Conservation (phyloP, 768 basidiomycete species). For the Termitomyces sp. region DNA sequence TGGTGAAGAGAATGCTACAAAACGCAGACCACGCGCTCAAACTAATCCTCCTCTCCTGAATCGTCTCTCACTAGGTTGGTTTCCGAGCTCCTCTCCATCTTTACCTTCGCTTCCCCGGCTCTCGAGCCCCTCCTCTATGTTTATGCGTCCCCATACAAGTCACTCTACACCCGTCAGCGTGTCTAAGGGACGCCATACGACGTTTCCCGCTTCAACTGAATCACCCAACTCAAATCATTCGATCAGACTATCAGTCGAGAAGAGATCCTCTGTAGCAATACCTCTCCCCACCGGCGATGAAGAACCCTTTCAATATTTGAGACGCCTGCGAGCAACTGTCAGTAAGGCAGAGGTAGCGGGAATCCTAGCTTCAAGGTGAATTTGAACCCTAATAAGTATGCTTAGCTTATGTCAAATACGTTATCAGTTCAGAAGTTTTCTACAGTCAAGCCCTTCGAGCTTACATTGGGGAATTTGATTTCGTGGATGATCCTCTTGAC, state of each 20-base stretch:
- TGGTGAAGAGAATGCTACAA: conserved; percentile 13
- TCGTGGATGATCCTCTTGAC: conserved; percentile 78
- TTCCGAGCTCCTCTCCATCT: conserved; percentile 40
- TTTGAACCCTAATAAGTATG: neutral
- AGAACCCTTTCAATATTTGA: conserved; percentile 73
- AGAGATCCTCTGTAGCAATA: conserved; percentile 31
- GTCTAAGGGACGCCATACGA: conserved; percentile 1
- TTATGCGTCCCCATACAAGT: conserved; percentile 13
- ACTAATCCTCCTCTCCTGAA: conserved; percentile 69
- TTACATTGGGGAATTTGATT: conserved; percentile 77
- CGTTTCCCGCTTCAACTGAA: conserved; percentile 12
- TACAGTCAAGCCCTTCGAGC: conserved; percentile 60
- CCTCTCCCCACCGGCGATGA: conserved; percentile 46
- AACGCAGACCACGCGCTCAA: conserved; percentile 32
- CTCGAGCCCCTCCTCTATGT: conserved; percentile 12
- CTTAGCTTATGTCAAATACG: neutral
- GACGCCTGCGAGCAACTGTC: conserved; percentile 55
- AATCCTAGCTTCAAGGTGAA: conserved; percentile 76
- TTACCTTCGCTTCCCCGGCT: conserved; percentile 20
- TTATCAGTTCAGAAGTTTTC: conserved; percentile 60
- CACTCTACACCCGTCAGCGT: neutral
- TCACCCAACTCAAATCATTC: conserved; percentile 25
- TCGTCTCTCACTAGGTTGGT: conserved; percentile 62
- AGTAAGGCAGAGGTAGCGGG: conserved; percentile 75
- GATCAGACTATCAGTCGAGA: conserved; percentile 39